Evolutionary conservation across 140 eudicot species (phyloP), one percentile per base, ranked within the genome.

Genomic region (Oenanthe javanica): DNA sequence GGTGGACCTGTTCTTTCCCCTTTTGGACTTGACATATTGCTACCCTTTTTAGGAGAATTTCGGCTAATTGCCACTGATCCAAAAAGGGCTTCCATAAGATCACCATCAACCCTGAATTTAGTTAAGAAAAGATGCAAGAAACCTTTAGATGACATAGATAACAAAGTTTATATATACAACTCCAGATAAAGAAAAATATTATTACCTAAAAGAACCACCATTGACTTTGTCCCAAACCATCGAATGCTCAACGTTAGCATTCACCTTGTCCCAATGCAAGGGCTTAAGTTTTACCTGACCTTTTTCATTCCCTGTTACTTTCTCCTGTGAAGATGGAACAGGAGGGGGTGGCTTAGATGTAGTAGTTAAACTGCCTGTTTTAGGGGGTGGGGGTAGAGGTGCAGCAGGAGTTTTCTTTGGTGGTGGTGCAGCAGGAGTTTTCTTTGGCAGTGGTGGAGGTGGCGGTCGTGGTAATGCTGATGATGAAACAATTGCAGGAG

Each of bases 181-280:
- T 43, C 40, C 46, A 70, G 23, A 45, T 16, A 72, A 72, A 8
- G 61, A 21, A 75, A 49, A 6, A 16, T 18, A 14, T 38, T 11
- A 46, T 87, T 89, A 95, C 97, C 89, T 91, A 86, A 92, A 92
- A 55, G 99, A 95, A 72, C 99, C 99, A 25, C 85, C 73, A 0
- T 88, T 85, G 78, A 95, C 21, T 63, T 89, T 91, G 85, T 91
- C 89, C 99, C 97, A 90, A 0, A 92, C 97, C 87, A 89, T 92
- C 47, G 99, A 91, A 79, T 92, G 97, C 48, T 87, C 88, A 21
- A 77, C 89, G 50, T 92, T 85, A 69, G 91, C 76, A 51, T 92
- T 95, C 89, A 95, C 92, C 86, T 92, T 95, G 64, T 95, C 99
- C 99, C 99, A 95, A 80, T 91, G 97, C 86, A 92, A 64, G n/a